phyloP scores from a whole-genome alignment of 129 eudicot species.

The Escallonia herrerae region DNA sequence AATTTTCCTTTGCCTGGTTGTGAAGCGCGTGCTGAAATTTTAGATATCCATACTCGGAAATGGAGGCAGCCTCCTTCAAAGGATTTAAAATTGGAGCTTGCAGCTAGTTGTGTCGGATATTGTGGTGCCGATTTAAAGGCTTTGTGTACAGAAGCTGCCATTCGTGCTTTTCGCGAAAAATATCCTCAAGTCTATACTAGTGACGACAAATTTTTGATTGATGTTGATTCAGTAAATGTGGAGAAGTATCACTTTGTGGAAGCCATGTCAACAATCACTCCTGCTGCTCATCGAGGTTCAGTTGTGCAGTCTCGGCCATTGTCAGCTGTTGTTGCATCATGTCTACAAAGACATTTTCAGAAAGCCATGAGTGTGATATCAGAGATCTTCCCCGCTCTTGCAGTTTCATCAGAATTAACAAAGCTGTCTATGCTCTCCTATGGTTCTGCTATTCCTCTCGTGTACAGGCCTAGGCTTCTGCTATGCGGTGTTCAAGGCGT shows the following conservation, averaged over 20 bases:
- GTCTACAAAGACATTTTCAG: slow-evolving; percentile 67
- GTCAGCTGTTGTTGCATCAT: slow-evolving; percentile 82
- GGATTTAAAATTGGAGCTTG: slow-evolving; percentile 83
- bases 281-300: slow-evolving; percentile 99
- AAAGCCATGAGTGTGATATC: slow-evolving; percentile 70
- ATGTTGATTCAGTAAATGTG: slow-evolving; percentile 84
- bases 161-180: slow-evolving; percentile 95
- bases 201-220: slow-evolving; percentile 92
- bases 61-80: slow-evolving; percentile 86
- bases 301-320: slow-evolving; percentile 91
- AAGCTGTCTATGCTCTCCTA: slow-evolving; percentile 83
- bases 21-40: slow-evolving; percentile 95
- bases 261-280: slow-evolving; percentile 96
- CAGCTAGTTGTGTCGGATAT: slow-evolving; percentile 98
- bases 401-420: slow-evolving; percentile 54
- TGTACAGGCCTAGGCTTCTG: slow-evolving; percentile 87
- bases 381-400: slow-evolving; percentile 70
- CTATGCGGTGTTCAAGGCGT: slow-evolving; percentile 71
- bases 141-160: slow-evolving; percentile 98
- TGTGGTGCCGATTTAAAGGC: slow-evolving; percentile 99
- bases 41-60: slow-evolving; percentile 93
- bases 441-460: slow-evolving; percentile 86
- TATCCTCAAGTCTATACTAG: slow-evolving; percentile 98
- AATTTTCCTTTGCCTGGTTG: slow-evolving; percentile 90
- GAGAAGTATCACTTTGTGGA: slow-evolving; percentile 85